Base-by-base conservation (phyloP, 202 grass and related monocot genomes). In the Schoenoplectus triqueter region DNA sequence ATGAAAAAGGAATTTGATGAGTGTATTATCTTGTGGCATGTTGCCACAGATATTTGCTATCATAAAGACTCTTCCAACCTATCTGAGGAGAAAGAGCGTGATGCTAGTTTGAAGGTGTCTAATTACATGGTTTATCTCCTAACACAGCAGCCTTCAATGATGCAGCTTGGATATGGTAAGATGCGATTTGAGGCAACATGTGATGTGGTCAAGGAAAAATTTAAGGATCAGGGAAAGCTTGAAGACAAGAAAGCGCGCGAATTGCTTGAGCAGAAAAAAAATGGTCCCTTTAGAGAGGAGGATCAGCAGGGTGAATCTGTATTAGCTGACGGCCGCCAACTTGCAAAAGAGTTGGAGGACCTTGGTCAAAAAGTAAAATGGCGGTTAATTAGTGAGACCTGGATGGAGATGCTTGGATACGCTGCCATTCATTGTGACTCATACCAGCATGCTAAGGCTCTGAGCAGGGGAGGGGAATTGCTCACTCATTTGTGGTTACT, bases 41-140 rank as follows among this genome's bases (percentile, higher is more conserved):
- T 80, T 3, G 76, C 76, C 51, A 80, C 76, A 48, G 76, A 80
- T 7, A 80, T 80, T 56, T 80, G 76, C 40, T 80, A 61, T 80
- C 9, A 41, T 61, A 10, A 15, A 0, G 21, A 56, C 6, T 19
- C 10, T 1, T 1, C n/a, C 6, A 8, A 48, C n/a, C 21, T 0
- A 64, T 22, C 68, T 46, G 8, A 47, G 3, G 1, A 47, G 1
- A 13, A 59, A n/a, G 52, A 59, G 51, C 5, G 17, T 15, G 50
- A 13, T 57, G 76, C 39, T 5, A 31, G 51, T 56, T 42, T 15
- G 31, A 80, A 9, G 42, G 11, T 5, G 51, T 80, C 76, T 3
- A 42, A 80, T 2, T 80, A 80, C 76, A 80, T 80, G 76, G 8
- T 80, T 7, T 62, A 80, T 45, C 76, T 80, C 57, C 76, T 80